Conservation (phyloP, 176 grass and related monocot genomes). For the Carex myosuroides region DNA sequence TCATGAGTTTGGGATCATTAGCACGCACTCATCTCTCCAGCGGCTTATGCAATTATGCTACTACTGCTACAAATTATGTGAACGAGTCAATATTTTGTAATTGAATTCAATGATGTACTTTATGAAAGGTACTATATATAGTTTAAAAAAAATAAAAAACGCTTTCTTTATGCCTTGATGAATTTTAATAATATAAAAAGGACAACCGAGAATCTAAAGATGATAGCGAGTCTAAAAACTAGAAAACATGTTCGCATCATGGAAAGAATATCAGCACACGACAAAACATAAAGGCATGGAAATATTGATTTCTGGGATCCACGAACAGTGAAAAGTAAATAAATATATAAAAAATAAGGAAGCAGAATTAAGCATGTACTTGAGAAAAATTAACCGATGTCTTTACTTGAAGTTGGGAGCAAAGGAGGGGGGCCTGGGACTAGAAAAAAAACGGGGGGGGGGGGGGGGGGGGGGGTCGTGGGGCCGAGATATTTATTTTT, state of each 20-base stretch:
- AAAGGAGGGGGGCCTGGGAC: neutral
- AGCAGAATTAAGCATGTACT: neutral
- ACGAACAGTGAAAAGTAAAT: neutral
- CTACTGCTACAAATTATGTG: neutral
- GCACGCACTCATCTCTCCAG: too few species aligned
- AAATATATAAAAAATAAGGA: neutral
- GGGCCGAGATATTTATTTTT: too few species aligned
- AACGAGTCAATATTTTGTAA: neutral
- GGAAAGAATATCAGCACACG: neutral
- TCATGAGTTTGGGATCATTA: too few species aligned
- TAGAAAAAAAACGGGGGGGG: neutral
- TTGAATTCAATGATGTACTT: neutral
- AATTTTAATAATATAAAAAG: neutral
- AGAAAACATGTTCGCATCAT: neutral
- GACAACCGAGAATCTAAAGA: neutral
- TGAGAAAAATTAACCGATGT: neutral
- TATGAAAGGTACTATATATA: neutral
- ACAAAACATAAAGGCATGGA: slow-evolving; percentile 2
- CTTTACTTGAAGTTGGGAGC: neutral
- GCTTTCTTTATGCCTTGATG: neutral
- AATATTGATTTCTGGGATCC: slow-evolving; percentile 9
- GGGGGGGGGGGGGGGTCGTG: too few species aligned
- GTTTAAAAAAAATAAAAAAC: neutral
- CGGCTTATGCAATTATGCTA: too few species aligned
- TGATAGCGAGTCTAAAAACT: neutral